Evolutionary conservation across 2,329 filamentous ascomycete species (phyloP), one percentile per base, ranked within the genome.

Genomic region (Aspergillus fijiensis): DNA sequence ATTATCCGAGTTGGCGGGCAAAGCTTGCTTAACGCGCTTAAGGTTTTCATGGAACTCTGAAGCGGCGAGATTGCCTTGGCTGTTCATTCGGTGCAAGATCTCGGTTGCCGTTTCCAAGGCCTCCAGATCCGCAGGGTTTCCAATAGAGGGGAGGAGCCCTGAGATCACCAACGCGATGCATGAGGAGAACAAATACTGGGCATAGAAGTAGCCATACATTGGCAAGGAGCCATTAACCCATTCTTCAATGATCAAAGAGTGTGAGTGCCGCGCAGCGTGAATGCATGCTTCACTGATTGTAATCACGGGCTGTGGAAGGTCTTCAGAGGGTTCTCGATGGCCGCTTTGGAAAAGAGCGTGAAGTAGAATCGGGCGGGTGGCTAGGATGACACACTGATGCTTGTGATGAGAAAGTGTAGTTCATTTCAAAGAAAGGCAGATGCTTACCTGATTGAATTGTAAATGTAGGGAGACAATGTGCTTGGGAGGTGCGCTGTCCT

Each of bases 331-430:
- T 51, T 65, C 51, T 33, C 49, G 51, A 4, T 60, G 23, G 19
- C 58, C 66, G 31, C 55, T 55, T 55, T 69, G 67, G 21, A 69
- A 67, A 3, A 76, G 69, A 10, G 70, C 63, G 56, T 76, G 69
- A 11, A 76, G 66, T 16, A 76, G 60, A 12, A 75, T 71, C 2
- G 74, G 71, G n/a, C 73, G 67, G 12, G 72, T 76, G 1, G 74
- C 69, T 35, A 75, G 60, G 10, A 75, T 74, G 1, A 76, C 72
- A 59, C 74, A 77, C 68, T 70, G 23, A 5, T n/a, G 31, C n/a
- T 35, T 25, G 16, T n/a, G n/a, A 51, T 45, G 25, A 12, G n/a
- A 21, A 55, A 14, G 2, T 7, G 4, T 5, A 5, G 14, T 2
- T 19, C 16, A 14, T 2, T n/a, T 42, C 16, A 12, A 16, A n/a